These are phyloP conservation scores for Rostrohypoxylon terebratum DNA, from an alignment of 495 filamentous ascomycete species.

Conservation along the genomic window DNA sequence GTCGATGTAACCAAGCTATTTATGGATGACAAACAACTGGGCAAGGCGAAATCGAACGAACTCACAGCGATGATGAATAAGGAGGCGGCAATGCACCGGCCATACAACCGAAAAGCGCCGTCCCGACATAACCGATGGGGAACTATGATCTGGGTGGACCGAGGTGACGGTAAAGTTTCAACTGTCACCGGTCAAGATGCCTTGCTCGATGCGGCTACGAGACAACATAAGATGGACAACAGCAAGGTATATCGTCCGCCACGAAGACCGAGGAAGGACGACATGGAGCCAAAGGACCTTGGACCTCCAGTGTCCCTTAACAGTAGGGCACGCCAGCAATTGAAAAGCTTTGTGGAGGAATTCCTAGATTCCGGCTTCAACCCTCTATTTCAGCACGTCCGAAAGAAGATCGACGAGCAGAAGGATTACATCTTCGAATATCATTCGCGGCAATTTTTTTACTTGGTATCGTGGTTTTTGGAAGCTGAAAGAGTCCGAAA, in stretches of 20 bases:
- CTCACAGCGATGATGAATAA: slow-evolving; percentile 77
- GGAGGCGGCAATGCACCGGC: slow-evolving; percentile 82
- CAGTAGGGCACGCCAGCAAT: slow-evolving; percentile 72
- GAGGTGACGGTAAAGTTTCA: slow-evolving; percentile 81
- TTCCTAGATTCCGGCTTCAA: slow-evolving; percentile 98
- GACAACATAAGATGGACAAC: slow-evolving; percentile 88
- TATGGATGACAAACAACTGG: slow-evolving; percentile 77
- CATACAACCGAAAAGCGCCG: slow-evolving; percentile 81
- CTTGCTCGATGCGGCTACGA: slow-evolving; percentile 76
- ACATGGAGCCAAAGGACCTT: slow-evolving; percentile 78
- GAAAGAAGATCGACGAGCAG: slow-evolving; percentile 91
- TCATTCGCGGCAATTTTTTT: slow-evolving; percentile 89
- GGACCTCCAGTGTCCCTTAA: slow-evolving; percentile 77
- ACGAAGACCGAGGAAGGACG: slow-evolving; percentile 69
- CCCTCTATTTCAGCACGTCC: slow-evolving; percentile 85
- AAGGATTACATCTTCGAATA: slow-evolving; percentile 80
- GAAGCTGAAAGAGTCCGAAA: slow-evolving; percentile 85
- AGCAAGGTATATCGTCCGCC: slow-evolving; percentile 92
- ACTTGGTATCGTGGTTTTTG: slow-evolving; percentile 93
- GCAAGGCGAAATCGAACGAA: slow-evolving; percentile 75
- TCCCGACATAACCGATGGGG: slow-evolving; percentile 95
- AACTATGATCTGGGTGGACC: slow-evolving; percentile 96
- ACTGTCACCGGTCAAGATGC: slow-evolving; percentile 90
- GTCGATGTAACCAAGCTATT: slow-evolving; percentile 89
- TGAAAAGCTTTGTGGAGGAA: slow-evolving; percentile 88